Conservation (phyloP, 2,329 filamentous ascomycete species). For the Colletotrichum spaethianum region DNA sequence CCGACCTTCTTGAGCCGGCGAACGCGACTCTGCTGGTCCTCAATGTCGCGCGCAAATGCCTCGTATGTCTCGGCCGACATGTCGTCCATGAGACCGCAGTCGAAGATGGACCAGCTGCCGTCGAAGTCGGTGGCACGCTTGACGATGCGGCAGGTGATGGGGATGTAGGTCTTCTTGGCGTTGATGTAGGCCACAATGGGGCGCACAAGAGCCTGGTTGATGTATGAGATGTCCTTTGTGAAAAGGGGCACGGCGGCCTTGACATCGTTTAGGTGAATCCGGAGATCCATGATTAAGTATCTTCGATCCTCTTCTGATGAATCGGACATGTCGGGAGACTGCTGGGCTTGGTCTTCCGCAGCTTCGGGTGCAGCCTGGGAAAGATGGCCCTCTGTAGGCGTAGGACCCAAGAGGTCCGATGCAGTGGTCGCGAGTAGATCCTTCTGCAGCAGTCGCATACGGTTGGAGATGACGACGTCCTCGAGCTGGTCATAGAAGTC, state of each 20-base stretch:
- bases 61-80: conserved; percentile 93
- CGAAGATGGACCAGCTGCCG: conserved; percentile 94
- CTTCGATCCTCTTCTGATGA: conserved; percentile 72
- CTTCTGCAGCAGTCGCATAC: conserved; percentile 73
- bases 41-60: conserved; percentile 92
- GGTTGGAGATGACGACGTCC: conserved; percentile 87
- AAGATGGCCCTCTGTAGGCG: conserved; percentile 52
- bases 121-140: conserved; percentile 93
- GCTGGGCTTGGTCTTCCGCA: neutral
- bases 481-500: conserved; percentile 98
- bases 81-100: conserved; percentile 95
- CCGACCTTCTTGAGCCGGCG: conserved; percentile 95
- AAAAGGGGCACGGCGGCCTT: conserved; percentile 94
- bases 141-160: conserved; percentile 93
- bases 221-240: conserved; percentile 91
- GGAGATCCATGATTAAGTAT: conserved; percentile 92
- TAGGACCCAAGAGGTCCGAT: conserved; percentile 43
- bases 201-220: conserved; percentile 94
- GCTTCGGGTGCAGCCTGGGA: conserved; percentile 45
- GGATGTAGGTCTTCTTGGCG: conserved; percentile 93
- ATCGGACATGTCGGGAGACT: conserved; percentile 2
- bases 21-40: conserved; percentile 88
- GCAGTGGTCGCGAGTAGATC: conserved; percentile 48
- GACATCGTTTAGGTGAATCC: conserved; percentile 95
- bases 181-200: conserved; percentile 99